These are phyloP conservation scores for Carpinus viminea DNA, from an alignment of 306 rosid species.

Conservation along the genomic window DNA sequence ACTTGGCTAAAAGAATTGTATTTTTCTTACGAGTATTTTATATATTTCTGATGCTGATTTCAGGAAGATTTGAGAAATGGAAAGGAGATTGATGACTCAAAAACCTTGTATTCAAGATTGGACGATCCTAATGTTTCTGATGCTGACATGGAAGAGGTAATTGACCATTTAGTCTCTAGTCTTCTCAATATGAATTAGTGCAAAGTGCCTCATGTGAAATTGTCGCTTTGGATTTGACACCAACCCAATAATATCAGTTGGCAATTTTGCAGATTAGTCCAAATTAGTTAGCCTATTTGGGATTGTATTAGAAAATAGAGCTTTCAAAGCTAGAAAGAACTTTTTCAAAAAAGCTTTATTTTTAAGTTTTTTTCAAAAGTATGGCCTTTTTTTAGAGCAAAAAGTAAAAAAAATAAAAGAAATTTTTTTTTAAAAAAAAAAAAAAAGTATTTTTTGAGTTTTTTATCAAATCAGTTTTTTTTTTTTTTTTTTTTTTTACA, in stretches of 20 bases:
- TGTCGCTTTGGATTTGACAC: not conserved
- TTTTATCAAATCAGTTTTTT: too few relatives aligned
- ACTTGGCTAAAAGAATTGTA: not conserved
- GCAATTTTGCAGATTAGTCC: too few relatives aligned
- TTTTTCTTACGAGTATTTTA: constrained; percentile 4
- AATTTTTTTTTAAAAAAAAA: too few relatives aligned
- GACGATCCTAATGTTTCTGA: constrained; percentile 39
- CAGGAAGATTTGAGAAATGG: constrained; percentile 67
- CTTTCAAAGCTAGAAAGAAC: too few relatives aligned
- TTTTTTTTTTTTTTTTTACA: too few relatives aligned
- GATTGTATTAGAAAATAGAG: too few relatives aligned
- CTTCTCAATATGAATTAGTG: constrained; percentile 2
- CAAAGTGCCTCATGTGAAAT: constrained; percentile 10
- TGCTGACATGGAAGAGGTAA: constrained; percentile 55
- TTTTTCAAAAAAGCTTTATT: too few relatives aligned
- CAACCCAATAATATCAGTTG: not conserved
- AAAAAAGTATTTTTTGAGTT: too few relatives aligned
- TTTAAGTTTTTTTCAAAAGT: too few relatives aligned
- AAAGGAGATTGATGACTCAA: constrained; percentile 38
- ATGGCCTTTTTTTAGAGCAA: too few relatives aligned
- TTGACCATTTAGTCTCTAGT: constrained; percentile 15
- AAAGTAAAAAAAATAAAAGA: too few relatives aligned
- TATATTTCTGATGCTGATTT: constrained; percentile 28
- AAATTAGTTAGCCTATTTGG: too few relatives aligned
- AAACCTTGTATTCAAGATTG: constrained; percentile 27